Evolutionary conservation across 805 yeast species (phyloP), one percentile per base, ranked within the genome.

Genomic region (Wickerhamiella lipophila): DNA sequence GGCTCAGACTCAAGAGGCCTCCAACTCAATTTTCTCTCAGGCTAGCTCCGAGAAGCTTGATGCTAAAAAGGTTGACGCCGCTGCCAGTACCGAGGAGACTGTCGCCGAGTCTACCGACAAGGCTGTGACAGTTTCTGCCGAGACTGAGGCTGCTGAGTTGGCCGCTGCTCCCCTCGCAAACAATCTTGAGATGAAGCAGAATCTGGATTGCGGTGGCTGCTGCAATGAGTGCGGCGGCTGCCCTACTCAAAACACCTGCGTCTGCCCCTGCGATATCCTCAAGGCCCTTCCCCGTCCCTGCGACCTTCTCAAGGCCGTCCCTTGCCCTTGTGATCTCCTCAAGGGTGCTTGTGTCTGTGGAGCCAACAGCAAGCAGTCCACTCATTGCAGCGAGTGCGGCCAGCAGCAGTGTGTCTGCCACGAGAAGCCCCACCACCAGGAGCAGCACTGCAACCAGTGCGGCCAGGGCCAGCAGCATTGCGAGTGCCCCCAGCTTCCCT

Each of bases 321-420:
- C 46, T 13, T 43, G 46, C 46, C 46, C 46, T n/a, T 43, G 46
- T 21, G 46, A 43, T 22, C 39, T 32, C 40, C 40, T 43, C 40
- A 43, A 43, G 36, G 21, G 32, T 25, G 38, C 30, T 30, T 43
- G 46, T 30, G 3, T 26, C 29, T 43, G 46, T 30, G 46, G 32
- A 9, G 32, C 32, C 29, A n/a, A 19, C 43, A 23, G 25, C 4
- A 23, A 22, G n/a, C n/a, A n/a, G 21, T 9, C 32, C 6, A 7
- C 29, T 40, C 30, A 22, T 12, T 40, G 43, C 30, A 22, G 22
- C 25, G 29, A 32, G 46, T 43, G 46, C 22, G 46, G 40, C 19
- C 29, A 43, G 40, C 8, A 16, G 21, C 11, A 21, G 19, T 43
- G 46, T 38, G 19, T 12, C 30, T 43, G 46, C 19, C 38, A 9